These are phyloP conservation scores for Dothistroma pini DNA, from an alignment of 2,329 filamentous ascomycete species.

Conservation along the genomic window DNA sequence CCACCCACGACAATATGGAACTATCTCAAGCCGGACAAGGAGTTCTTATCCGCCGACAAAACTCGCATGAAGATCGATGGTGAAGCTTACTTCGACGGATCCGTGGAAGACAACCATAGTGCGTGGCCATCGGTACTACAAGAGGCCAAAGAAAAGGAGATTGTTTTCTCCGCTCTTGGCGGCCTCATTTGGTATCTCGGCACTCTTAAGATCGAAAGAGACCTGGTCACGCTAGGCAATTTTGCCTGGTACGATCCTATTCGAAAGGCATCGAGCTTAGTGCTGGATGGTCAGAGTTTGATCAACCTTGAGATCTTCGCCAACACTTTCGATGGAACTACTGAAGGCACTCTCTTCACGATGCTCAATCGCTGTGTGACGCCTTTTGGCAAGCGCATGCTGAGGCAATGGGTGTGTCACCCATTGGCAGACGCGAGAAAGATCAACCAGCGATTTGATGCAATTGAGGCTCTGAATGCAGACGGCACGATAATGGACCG, in stretches of 20 bases:
- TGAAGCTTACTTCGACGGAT: constrained; percentile 69
- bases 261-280: constrained; percentile 79
- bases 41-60: constrained; percentile 87
- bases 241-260: constrained; percentile 93
- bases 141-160: constrained; percentile 70
- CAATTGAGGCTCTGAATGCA: constrained; percentile 86
- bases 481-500: constrained; percentile 77
- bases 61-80: constrained; percentile 76
- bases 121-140: constrained; percentile 75
- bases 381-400: constrained; percentile 92
- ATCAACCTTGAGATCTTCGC: constrained; percentile 98
- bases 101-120: constrained; percentile 52
- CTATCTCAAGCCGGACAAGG: constrained; percentile 75
- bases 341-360: constrained; percentile 82
- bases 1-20: constrained; percentile 94
- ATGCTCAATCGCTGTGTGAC: constrained; percentile 93
- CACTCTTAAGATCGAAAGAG: constrained; percentile 78
- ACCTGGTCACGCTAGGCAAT: constrained; percentile 82
- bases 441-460: constrained; percentile 92
- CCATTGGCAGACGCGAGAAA: constrained; percentile 79
- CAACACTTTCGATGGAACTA: constrained; percentile 82
- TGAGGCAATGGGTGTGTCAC: constrained; percentile 97
- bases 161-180: constrained; percentile 86
- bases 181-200: constrained; percentile 84
- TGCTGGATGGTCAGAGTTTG: constrained; percentile 91